Conservation (phyloP, 2,329 filamentous ascomycete species). For the Gaeumannomyces tritici region DNA sequence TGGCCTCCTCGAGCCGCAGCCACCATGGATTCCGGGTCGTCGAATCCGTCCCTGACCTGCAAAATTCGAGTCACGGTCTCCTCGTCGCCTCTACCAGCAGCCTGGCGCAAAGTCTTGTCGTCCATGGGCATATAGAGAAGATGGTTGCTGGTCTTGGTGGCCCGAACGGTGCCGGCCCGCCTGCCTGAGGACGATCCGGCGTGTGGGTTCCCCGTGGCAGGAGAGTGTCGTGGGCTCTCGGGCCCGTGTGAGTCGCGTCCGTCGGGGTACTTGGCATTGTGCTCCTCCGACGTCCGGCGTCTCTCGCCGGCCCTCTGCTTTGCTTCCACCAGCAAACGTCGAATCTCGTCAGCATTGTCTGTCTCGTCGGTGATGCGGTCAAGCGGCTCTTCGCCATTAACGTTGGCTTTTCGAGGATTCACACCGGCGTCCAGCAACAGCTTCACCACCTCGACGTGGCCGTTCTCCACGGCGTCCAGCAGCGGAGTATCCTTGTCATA, state of each 20-base stretch:
- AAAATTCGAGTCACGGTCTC: slow-evolving; percentile 52
- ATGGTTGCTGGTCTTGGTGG: slow-evolving; percentile 56
- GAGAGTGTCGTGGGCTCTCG: slow-evolving; percentile 50
- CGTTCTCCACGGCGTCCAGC: slow-evolving; percentile 93
- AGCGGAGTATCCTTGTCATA: slow-evolving; percentile 87
- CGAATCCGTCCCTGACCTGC: slow-evolving; percentile 49
- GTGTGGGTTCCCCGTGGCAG: slow-evolving; percentile 23
- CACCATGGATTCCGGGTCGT: slow-evolving; percentile 80
- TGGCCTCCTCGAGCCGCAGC: slow-evolving; percentile 89
- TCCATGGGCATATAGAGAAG: slow-evolving; percentile 54
- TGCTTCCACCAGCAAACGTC: slow-evolving; percentile 53
- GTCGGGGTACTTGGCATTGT: slow-evolving; percentile 38
- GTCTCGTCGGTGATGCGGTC: slow-evolving; percentile 69
- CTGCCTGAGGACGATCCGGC: slow-evolving; percentile 29
- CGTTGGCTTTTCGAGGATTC: slow-evolving; percentile 83
- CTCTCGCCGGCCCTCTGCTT: slow-evolving; percentile 45
- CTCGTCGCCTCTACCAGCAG: slow-evolving; percentile 51
- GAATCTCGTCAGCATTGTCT: slow-evolving; percentile 74
- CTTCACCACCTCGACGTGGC: slow-evolving; percentile 79
- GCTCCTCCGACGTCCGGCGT: slow-evolving; percentile 48
- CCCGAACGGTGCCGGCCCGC: slow-evolving; percentile 44
- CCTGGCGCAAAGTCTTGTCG: slow-evolving; percentile 49
- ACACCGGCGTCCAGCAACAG: slow-evolving; percentile 78
- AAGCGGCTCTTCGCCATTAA: slow-evolving; percentile 85
- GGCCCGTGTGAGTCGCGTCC: slow-evolving; percentile 42